phyloP scores from a whole-genome alignment of 768 basidiomycete species.

The Rhodosporidiobolus sp. region DNA sequence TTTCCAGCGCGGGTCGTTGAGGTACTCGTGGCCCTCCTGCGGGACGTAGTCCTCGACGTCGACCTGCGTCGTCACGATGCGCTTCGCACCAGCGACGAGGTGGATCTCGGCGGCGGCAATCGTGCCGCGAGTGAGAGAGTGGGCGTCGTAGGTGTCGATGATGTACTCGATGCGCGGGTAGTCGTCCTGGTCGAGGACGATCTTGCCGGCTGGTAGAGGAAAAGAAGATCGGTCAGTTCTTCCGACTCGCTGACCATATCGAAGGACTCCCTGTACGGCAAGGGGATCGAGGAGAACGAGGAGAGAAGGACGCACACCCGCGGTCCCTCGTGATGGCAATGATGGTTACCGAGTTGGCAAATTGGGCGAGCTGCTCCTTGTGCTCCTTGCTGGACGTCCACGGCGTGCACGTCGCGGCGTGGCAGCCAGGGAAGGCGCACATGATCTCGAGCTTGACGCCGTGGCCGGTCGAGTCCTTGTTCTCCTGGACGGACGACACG shows the following conservation, averaged over 20 bases:
- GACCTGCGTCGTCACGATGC: conserved; percentile 39
- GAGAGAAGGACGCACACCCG: conserved; percentile 20
- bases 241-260: not conserved
- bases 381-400: conserved; percentile 35
- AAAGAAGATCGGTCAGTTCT: not conserved
- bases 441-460: conserved; percentile 46
- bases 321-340: conserved; percentile 44
- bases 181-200: conserved; percentile 37
- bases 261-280: not conserved
- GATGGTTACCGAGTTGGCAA: conserved; percentile 36
- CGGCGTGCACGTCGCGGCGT: conserved; percentile 22
- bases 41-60: conserved; percentile 35
- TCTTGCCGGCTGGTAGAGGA: conserved; percentile 10
- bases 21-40: conserved; percentile 3
- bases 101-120: conserved; percentile 39
- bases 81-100: conserved; percentile 37
- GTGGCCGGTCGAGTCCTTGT: conserved; percentile 42
- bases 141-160: conserved; percentile 39
- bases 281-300: not conserved
- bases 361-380: conserved; percentile 35
- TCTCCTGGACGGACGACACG: conserved; percentile 42
- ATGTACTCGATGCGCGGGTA: conserved; percentile 40
- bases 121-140: conserved; percentile 33
- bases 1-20: conserved; percentile 35
- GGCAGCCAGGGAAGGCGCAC: conserved; percentile 33